Base-by-base conservation (phyloP, 2,329 filamentous ascomycete genomes). In the Monosporascus sp. region DNA sequence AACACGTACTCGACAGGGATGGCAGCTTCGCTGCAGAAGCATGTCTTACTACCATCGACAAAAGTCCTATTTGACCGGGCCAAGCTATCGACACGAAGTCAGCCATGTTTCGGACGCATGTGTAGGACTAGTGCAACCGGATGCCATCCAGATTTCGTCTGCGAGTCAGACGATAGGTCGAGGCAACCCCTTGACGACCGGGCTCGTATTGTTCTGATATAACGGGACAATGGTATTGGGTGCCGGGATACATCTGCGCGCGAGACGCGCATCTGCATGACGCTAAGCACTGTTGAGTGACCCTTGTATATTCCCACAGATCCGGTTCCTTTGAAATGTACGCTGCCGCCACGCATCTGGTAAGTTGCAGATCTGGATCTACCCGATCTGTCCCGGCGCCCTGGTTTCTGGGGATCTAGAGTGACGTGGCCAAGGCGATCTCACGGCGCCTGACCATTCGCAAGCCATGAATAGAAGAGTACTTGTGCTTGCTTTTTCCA, bases 401-500 rank as follows among this genome's bases (percentile, higher is more conserved):
- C 43, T 11, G 43, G 43, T 26, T 27, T 24, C 24, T 27, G 43
- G 43, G 3, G 24, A 46, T 46, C 43, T 19, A 46, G 20, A 5
- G 22, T 24, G 17, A 22, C 2, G 7, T 3, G 24, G 22, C 24
- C 8, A 24, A 20, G 40, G 19, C 20, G 7, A 24, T 9, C 2
- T 16, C 19, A 9, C 19, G 3, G 24, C 16, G 20, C 6, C 22
- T 14, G 7, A 27, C 14, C 20, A 46, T 46, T 24, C 16, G 20
- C 24, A 14, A 46, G 56, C 59, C 48, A 55, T 52, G 55, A 54
- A 59, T 59, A 58, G 45, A 22, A 41, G 22, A 37, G 49, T 49
- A 48, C 47, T 47, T 52, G 44, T 53, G 47, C 55, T 54, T 53
- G 31, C 51, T 60, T 58, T 56, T 48, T 57, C 55, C 55, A 53